Evolutionary conservation across 495 filamentous ascomycete species (phyloP).

Genomic region (Hapsidospora chrysogenum): DNA sequence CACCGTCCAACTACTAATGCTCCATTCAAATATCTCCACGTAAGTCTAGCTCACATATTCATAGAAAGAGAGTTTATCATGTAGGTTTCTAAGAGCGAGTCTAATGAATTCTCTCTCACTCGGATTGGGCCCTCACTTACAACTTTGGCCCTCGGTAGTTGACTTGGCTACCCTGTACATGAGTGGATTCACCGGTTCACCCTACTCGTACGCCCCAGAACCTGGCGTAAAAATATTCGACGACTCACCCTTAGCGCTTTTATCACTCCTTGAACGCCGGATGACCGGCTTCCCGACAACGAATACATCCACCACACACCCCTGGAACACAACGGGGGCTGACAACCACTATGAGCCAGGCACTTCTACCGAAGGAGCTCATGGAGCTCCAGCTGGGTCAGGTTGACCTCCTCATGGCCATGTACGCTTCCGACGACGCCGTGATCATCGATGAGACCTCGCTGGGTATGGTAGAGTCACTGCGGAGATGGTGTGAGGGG

Average conservation of each 20-base stretch:
- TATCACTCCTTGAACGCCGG: not conserved
- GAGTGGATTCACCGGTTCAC: not conserved
- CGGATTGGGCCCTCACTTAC: too few relatives aligned
- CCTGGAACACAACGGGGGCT: not conserved
- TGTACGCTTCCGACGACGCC: constrained; percentile 32
- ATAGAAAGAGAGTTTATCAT: too few relatives aligned
- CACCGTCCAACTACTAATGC: too few relatives aligned
- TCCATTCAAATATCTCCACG: too few relatives aligned
- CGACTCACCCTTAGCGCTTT: not conserved
- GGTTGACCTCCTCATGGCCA: constrained; percentile 31
- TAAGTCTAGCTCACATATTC: too few relatives aligned
- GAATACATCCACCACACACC: not conserved
- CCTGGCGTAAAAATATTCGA: not conserved
- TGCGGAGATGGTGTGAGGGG: not conserved
- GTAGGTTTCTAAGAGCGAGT: too few relatives aligned
- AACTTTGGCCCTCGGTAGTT: too few relatives aligned
- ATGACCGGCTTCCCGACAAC: not conserved
- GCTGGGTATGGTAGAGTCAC: not conserved
- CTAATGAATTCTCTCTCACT: too few relatives aligned
- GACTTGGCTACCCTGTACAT: not conserved
- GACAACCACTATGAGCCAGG: too few relatives aligned
- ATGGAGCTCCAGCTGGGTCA: constrained; percentile 19
- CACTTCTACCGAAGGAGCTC: constrained; percentile 1
- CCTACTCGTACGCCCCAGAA: not conserved
- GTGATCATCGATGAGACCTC: constrained; percentile 4